Percentiles rank a stretch among this genome's conserved stretches.
Evolutionary conservation across 169 alveolate genomes (phyloP).

Genomic region (Eimeria sp.): DNA sequence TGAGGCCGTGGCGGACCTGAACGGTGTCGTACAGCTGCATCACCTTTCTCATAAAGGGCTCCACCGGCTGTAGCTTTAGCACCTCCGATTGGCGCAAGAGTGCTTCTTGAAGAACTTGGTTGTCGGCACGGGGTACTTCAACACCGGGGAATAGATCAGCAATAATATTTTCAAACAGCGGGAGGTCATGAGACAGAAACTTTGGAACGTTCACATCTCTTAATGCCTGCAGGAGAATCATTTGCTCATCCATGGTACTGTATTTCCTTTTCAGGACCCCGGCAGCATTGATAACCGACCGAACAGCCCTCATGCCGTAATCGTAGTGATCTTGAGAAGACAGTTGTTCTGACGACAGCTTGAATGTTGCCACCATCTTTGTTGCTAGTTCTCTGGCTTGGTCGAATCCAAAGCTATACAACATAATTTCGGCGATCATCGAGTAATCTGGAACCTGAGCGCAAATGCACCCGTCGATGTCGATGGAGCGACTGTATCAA

Average conservation of each 20-base stretch:
- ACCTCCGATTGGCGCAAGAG: conserved; percentile 88
- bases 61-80: conserved; percentile 92
- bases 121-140: conserved; percentile 93
- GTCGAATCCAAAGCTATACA: conserved; percentile 97
- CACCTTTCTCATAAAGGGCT: conserved; percentile 92
- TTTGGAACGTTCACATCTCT: conserved; percentile 98
- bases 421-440: conserved; percentile 96
- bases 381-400: conserved; percentile 95
- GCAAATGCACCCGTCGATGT: conserved; percentile 61
- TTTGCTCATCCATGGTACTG: conserved; percentile 93
- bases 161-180: conserved; percentile 96
- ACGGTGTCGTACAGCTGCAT: conserved; percentile 96
- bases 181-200: conserved; percentile 97
- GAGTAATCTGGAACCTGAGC: conserved; percentile 97
- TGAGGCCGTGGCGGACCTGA: conserved; percentile 97
- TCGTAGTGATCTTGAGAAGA: conserved; percentile 97
- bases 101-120: conserved; percentile 91
- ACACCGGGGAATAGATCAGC: conserved; percentile 97
- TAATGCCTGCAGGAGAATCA: conserved; percentile 95
- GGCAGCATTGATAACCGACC: conserved; percentile 92
- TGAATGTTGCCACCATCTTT: conserved; percentile 94
- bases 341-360: conserved; percentile 91
- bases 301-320: conserved; percentile 96
- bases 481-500: conserved; percentile 68
- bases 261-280: conserved; percentile 72